Evolutionary conservation across 2,329 filamentous ascomycete genomes (phyloP), one percentile per base, ranked within the genome.

Genomic region (Neopestalotiopsis rosae): DNA sequence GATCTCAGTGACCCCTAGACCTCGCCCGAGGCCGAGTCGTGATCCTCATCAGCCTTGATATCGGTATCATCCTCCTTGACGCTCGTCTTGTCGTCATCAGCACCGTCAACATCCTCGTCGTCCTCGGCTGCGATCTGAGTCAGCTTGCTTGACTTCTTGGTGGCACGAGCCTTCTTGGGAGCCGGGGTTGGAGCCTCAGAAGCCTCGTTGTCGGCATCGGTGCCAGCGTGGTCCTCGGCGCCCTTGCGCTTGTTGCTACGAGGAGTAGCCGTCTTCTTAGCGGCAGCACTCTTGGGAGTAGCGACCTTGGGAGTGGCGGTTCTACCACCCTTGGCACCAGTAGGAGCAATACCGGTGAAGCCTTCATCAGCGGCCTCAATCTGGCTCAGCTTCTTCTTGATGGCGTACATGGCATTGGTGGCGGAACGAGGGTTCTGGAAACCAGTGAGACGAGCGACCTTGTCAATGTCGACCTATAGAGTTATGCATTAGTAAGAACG

Each of bases 331-430:
- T 12, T 17, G 20, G 1, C 5, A n/a, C 10, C 61, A 24, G n/a
- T 14, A n/a, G 45, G 5, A 4, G 34, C 34, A 38, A 38, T 38
- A 1, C 34, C 45, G 45, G 45, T n/a, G 45, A 52, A 52, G 5
- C 34, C 34, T 10, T 52, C 17, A 17, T 17, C 45, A n/a, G 14
- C 30, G 32, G 12, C 61, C 9, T 63, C 34, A 20, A 59, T 30
- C n/a, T 24, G n/a, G 14, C 28, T 6, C 28, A 67, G 52, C 65
- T 67, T 67, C 65, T 67, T 67, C 65, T 67, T 67, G 65, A 67
- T 67, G 12, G 20, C 30, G 20, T 10, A 28, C 65, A 67, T 67
- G 5, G 28, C 17, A 34, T 67, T 67, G 49, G 24, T 28, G 20
- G 20, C 30, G 3, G 49, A 59, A 14, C 65, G 65, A 4, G 56